phyloP scores from a whole-genome alignment of 1,139 yeast genomes.

The Zhuliangozyma blackwelliae region DNA sequence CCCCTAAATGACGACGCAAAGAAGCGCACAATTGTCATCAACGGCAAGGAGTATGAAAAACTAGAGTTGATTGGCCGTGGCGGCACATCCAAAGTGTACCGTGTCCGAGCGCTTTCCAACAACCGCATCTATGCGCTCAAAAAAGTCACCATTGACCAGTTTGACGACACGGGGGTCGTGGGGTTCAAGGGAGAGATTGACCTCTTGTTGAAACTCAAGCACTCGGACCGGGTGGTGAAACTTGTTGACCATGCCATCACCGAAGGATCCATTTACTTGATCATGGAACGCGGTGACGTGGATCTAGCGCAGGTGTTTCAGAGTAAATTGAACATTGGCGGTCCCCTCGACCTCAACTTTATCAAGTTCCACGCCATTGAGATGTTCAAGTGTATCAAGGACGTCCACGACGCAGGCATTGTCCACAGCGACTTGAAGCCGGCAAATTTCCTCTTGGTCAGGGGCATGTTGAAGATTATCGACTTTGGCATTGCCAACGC shows the following conservation, averaged over 20 bases:
- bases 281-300: constrained; percentile 95
- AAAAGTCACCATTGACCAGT: constrained; percentile 75
- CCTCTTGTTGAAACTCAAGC: constrained; percentile 55
- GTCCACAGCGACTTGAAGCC: constrained; percentile 96
- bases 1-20: constrained; percentile 12
- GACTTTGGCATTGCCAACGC: constrained; percentile 97
- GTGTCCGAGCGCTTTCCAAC: constrained; percentile 54
- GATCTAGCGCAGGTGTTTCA: constrained; percentile 83
- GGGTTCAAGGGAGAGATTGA: constrained; percentile 92
- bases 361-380: constrained; percentile 80
- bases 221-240: constrained; percentile 71
- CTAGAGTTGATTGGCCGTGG: constrained; percentile 85
- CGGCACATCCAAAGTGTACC: constrained; percentile 90
- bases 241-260: constrained; percentile 70
- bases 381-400: constrained; percentile 75
- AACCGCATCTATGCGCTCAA: constrained; percentile 74
- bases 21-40: constrained; percentile 35
- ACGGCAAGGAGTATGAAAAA: constrained; percentile 65
- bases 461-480: constrained; percentile 79
- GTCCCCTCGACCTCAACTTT: constrained; percentile 67
- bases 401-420: constrained; percentile 83
- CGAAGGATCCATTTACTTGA: constrained; percentile 60
- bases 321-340: constrained; percentile 41
- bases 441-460: constrained; percentile 86
- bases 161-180: constrained; percentile 65